Percentiles rank a stretch among this genome's conserved stretches.
These are phyloP conservation scores for Eimeria mitis DNA, from an alignment of 169 alveolate species.

Conservation along the genomic window DNA sequence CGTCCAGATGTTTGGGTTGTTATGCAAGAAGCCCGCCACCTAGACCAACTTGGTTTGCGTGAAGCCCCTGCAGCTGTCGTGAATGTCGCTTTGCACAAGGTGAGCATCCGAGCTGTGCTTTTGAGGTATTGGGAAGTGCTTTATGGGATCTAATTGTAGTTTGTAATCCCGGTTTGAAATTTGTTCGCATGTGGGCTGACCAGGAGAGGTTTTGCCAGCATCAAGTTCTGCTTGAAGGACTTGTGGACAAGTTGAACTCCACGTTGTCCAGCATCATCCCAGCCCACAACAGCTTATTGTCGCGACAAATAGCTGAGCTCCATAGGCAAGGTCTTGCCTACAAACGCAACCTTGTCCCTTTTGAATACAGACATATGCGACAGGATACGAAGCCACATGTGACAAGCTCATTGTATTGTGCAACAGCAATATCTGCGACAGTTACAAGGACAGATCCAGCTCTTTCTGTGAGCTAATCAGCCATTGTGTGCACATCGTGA, in stretches of 20 bases:
- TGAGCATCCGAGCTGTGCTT: slow-evolving; percentile 68
- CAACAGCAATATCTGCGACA: background rate
- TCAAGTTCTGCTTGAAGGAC: slow-evolving; percentile 62
- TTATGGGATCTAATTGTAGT: background rate
- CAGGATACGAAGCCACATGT: background rate
- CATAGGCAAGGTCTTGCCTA: slow-evolving; percentile 44
- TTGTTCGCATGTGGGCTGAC: background rate
- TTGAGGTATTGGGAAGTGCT: background rate
- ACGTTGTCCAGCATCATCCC: slow-evolving; percentile 56
- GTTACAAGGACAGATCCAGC: background rate
- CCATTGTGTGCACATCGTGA: background rate
- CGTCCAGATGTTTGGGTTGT: slow-evolving; percentile 92
- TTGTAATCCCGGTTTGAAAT: background rate
- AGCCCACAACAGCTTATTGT: slow-evolving; percentile 36
- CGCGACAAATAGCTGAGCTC: slow-evolving; percentile 61
- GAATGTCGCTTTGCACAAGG: slow-evolving; percentile 96
- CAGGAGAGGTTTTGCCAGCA: slow-evolving; percentile 73
- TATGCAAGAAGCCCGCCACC: slow-evolving; percentile 94
- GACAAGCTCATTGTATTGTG: background rate
- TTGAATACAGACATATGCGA: background rate
- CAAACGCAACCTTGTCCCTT: background rate
- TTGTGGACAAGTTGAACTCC: slow-evolving; percentile 50
- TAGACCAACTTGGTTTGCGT: slow-evolving; percentile 94
- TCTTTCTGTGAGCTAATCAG: background rate
- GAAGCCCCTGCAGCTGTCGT: slow-evolving; percentile 94